A percentile compares a stretch with the other conserved stretches of the same genome.
These are phyloP conservation scores for Daucus carota DNA, from an alignment of 129 eudicot genomes.

Conservation along the genomic window DNA sequence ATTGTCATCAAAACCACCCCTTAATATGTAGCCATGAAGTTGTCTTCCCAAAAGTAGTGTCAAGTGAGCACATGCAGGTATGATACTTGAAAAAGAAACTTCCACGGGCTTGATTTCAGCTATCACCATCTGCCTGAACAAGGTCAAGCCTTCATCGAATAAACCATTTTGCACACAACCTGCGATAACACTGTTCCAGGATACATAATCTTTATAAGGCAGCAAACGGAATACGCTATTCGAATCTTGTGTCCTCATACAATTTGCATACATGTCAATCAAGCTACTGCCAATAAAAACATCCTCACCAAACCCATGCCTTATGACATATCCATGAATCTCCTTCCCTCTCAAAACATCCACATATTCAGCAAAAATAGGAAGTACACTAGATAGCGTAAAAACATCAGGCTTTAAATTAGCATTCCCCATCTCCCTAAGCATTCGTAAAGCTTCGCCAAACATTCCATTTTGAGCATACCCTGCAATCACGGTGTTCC, in stretches of 20 bases:
- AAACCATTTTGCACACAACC: slow-evolving; percentile 66
- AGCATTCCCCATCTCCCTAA: slow-evolving; percentile 52
- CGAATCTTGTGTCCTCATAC: slow-evolving; percentile 46
- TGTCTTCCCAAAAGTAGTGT: slow-evolving; percentile 62
- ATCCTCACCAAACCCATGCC: slow-evolving; percentile 49
- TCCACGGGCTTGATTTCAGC: slow-evolving; percentile 41
- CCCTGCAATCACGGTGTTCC: slow-evolving; percentile 66
- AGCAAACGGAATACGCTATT: slow-evolving; percentile 35
- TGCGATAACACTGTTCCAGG: slow-evolving; percentile 69
- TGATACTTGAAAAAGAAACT: slow-evolving; percentile 47
- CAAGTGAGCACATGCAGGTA: slow-evolving; percentile 84
- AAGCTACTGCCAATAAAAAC: slow-evolving; percentile 55
- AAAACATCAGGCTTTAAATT: slow-evolving; percentile 60
- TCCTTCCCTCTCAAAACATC: slow-evolving; percentile 66
- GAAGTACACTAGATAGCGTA: slow-evolving; percentile 58
- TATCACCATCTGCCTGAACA: slow-evolving; percentile 56
- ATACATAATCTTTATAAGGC: slow-evolving; percentile 42
- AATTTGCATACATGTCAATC: slow-evolving; percentile 64
- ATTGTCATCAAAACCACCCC: slow-evolving; percentile 49
- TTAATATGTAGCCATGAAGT: slow-evolving; percentile 58
- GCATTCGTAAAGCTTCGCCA: slow-evolving; percentile 44
- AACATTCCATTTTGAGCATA: slow-evolving; percentile 46
- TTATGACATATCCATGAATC: slow-evolving; percentile 68
- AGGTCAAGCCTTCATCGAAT: slow-evolving; percentile 56
- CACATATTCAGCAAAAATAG: slow-evolving; percentile 44